Evolutionary conservation across 768 basidiomycete genomes (phyloP).

Genomic region (Macrolepiota fuliginosa): DNA sequence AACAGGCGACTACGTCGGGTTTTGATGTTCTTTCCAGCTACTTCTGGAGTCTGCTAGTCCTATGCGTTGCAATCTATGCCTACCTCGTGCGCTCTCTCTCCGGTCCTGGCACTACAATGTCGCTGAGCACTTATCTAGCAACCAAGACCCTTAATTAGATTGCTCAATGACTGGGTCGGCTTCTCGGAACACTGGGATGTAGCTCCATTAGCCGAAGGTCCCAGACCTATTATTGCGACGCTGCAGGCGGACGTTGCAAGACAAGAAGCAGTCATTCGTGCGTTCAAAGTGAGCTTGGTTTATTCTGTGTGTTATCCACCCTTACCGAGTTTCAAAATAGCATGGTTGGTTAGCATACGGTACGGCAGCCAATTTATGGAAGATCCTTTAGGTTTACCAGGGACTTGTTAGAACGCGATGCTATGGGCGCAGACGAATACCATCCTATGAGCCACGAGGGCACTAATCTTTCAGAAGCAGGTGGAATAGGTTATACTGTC

Average conservation of each 20-base stretch:
- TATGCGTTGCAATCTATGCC: slow-evolving; percentile 4
- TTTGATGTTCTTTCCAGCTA: background rate
- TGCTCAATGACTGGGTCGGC: slow-evolving; percentile 37
- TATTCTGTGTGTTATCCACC: background rate
- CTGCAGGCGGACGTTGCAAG: slow-evolving; percentile 55
- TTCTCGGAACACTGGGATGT: slow-evolving; percentile 37
- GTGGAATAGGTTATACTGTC: slow-evolving; percentile 87
- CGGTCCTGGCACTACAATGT: background rate
- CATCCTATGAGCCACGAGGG: slow-evolving; percentile 79
- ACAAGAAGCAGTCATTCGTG: slow-evolving; percentile 69
- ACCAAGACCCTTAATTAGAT: slow-evolving; percentile 17
- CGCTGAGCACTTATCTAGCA: slow-evolving; percentile 10
- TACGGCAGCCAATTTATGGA: slow-evolving; percentile 25
- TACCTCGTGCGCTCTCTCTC: slow-evolving; percentile 11
- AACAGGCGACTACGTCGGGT: background rate
- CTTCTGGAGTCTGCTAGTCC: slow-evolving; percentile 8
- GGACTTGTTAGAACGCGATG: slow-evolving; percentile 66
- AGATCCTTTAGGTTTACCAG: background rate
- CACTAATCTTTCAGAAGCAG: slow-evolving; percentile 72
- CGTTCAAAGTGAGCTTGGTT: slow-evolving; percentile 64
- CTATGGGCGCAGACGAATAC: slow-evolving; percentile 91
- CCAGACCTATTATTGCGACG: slow-evolving; percentile 12
- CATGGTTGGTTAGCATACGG: slow-evolving; percentile 88
- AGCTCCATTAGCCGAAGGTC: slow-evolving; percentile 19
- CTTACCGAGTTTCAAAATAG: slow-evolving; percentile 33